Conservation (phyloP, 352 stramenopile species). For the Pythium periplocum region DNA sequence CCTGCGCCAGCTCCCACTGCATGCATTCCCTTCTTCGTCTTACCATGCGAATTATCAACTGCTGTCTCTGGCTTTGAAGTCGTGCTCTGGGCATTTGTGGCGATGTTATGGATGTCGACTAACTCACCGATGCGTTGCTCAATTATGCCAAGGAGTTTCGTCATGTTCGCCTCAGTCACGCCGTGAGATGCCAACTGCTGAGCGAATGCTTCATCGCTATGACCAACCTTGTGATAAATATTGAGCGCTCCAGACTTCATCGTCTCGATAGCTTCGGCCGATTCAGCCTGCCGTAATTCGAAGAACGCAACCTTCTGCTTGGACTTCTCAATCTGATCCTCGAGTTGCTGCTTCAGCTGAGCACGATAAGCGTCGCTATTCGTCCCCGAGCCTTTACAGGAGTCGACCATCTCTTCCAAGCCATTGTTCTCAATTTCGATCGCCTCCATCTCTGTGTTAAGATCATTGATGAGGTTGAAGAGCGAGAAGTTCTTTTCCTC, state of each 20-base stretch:
- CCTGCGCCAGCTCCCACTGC: background rate
- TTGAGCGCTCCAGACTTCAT: slow-evolving; percentile 72
- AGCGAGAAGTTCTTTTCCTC: slow-evolving; percentile 95
- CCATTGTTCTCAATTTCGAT: slow-evolving; percentile 84
- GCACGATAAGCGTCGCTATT: slow-evolving; percentile 50
- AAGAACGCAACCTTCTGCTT: slow-evolving; percentile 71
- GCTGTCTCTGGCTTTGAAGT: slow-evolving; percentile 19
- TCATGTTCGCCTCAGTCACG: slow-evolving; percentile 78
- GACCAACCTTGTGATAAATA: slow-evolving; percentile 80
- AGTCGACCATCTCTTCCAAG: slow-evolving; percentile 52
- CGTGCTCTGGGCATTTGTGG: slow-evolving; percentile 40
- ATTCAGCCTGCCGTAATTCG: slow-evolving; percentile 55
- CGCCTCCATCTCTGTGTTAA: slow-evolving; percentile 89
- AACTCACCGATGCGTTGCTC: slow-evolving; percentile 82
- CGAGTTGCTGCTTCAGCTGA: slow-evolving; percentile 64
- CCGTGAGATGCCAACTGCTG: slow-evolving; percentile 63
- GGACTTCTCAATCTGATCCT: slow-evolving; percentile 83
- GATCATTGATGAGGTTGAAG: slow-evolving; percentile 93
- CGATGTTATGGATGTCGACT: slow-evolving; percentile 85
- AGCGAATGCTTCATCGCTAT: slow-evolving; percentile 68
- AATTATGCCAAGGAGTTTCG: slow-evolving; percentile 75
- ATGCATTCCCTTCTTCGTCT: too few relatives aligned
- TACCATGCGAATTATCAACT: slow-evolving; percentile 3
- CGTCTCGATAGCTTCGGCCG: slow-evolving; percentile 51
- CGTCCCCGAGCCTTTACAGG: slow-evolving; percentile 51